Evolutionary conservation across 495 filamentous ascomycete species (phyloP), one percentile per base, ranked within the genome.

Genomic region (Haplographium delicatum): DNA sequence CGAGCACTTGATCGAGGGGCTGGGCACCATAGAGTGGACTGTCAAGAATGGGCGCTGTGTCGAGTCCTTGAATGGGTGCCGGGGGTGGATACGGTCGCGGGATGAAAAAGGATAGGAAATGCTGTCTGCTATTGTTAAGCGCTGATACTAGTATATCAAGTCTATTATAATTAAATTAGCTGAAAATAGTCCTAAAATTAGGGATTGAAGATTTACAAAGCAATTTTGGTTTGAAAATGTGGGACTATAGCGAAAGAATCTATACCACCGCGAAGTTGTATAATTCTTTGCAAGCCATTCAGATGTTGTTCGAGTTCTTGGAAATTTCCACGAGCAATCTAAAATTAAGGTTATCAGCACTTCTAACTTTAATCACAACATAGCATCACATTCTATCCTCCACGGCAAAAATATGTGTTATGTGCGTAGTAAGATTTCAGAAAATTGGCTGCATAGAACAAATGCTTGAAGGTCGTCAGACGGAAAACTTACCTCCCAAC

Each of bases 401-500:
- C n/a, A n/a, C n/a, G n/a, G n/a, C n/a, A n/a, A n/a, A n/a, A n/a
- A n/a, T n/a, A n/a, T n/a, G n/a, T n/a, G n/a, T n/a, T n/a, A n/a
- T n/a, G n/a, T n/a, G n/a, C n/a, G n/a, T n/a, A n/a, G n/a, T 4
- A 23, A 27, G 7, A 30, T 31, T 16, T 13, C 18, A 28, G n/a
- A n/a, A n/a, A n/a, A n/a, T n/a, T n/a, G n/a, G n/a, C n/a, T n/a
- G n/a, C n/a, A n/a, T n/a, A n/a, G n/a, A n/a, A n/a, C n/a, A n/a
- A n/a, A n/a, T n/a, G n/a, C n/a, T n/a, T n/a, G n/a, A n/a, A n/a
- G n/a, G n/a, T n/a, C n/a, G n/a, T n/a, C n/a, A n/a, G n/a, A 31
- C 13, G 6, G 28, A 13, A 31, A 7, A 45, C 44, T 47, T 37
- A 47, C 44, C 16, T 47, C 44, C 20, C 20, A 47, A 37, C n/a